A percentile compares a stretch with the other conserved stretches of the same genome.
phyloP scores from a whole-genome alignment of 75 land plant species.

The Adiantum capillusveneris region DNA sequence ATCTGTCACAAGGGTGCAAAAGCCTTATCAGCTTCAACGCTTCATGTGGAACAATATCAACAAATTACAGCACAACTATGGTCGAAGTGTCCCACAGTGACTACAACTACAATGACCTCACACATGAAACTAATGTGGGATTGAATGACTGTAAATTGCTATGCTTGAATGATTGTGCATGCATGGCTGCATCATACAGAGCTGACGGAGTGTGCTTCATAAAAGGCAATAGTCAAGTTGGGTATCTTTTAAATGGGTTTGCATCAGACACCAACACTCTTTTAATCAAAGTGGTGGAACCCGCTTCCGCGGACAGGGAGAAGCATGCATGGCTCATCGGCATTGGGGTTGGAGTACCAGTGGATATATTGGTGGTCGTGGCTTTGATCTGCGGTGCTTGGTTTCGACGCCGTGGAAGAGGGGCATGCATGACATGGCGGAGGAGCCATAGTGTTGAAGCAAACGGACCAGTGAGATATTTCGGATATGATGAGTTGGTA shows the following conservation, averaged over 20 bases:
- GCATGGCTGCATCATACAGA: conserved; percentile 7
- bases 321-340: background rate
- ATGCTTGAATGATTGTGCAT: conserved; percentile 1
- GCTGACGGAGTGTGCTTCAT: background rate
- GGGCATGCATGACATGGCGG: background rate
- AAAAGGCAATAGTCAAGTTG: background rate
- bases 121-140: background rate
- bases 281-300: background rate
- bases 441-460: background rate
- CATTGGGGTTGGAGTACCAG: background rate
- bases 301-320: background rate
- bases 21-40: background rate
- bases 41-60: background rate
- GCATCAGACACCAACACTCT: background rate
- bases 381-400: background rate
- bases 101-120: background rate
- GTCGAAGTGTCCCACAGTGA: background rate
- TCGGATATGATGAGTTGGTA: conserved; percentile 8
- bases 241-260: background rate
- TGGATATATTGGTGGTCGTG: background rate
- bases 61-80: background rate
- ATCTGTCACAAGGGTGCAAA: background rate
- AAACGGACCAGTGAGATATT: too few relatives aligned
- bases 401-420: background rate
- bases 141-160: background rate